phyloP scores from a whole-genome alignment of 345 rosid genomes.

The Sonneratia alba region DNA sequence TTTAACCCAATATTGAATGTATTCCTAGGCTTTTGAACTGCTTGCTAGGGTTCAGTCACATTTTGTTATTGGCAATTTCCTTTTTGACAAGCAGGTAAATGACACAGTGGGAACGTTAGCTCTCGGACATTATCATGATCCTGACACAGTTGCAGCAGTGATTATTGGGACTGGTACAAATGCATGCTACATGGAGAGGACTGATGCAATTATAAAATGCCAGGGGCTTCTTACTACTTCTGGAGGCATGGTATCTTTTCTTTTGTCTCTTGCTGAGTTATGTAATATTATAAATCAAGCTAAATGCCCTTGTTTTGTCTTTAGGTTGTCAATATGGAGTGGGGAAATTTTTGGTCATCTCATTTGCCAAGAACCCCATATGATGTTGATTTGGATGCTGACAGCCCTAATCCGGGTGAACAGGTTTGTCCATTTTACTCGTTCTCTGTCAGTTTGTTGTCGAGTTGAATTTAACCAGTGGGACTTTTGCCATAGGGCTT shows the following conservation, averaged over 20 bases:
- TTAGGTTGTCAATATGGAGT: constrained; percentile 93
- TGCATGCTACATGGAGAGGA: constrained; percentile 86
- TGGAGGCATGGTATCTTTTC: constrained; percentile 78
- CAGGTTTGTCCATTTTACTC: constrained; percentile 36
- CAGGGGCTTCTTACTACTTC: constrained; percentile 82
- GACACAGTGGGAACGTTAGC: constrained; percentile 93
- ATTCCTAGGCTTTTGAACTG: background rate
- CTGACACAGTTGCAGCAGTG: constrained; percentile 84
- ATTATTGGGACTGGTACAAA: constrained; percentile 91
- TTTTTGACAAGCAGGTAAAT: constrained; percentile 54
- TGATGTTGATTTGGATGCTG: constrained; percentile 76
- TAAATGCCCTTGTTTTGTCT: constrained; percentile 6
- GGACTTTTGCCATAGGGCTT: constrained; percentile 51
- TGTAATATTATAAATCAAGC: background rate
- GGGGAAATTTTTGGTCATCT: constrained; percentile 97
- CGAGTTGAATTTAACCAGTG: background rate
- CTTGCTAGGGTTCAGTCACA: background rate
- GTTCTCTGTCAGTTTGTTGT: constrained; percentile 4
- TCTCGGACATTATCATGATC: constrained; percentile 79
- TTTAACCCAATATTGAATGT: background rate
- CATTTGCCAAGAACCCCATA: constrained; percentile 87
- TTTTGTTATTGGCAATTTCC: background rate
- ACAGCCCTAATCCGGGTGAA: constrained; percentile 78
- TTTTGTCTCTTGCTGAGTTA: constrained; percentile 1
- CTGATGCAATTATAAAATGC: constrained; percentile 80